Evolutionary conservation across 163 green algal species (phyloP).

Genomic region (Prototheca cutis): DNA sequence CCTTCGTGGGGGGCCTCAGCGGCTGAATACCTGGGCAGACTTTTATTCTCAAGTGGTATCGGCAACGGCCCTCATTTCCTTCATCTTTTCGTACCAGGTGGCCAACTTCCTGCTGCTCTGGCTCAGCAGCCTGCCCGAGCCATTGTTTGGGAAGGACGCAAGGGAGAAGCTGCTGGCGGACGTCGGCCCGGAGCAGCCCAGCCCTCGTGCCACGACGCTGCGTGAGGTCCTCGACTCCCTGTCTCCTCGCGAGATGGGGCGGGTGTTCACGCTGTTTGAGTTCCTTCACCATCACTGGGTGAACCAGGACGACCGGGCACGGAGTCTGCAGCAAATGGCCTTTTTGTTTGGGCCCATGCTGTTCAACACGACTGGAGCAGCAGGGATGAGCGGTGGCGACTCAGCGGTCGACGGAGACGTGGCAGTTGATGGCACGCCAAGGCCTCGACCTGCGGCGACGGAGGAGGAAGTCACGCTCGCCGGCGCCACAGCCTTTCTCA

Average conservation of each 20-base stretch:
- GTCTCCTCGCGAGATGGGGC: slow-evolving; percentile 4
- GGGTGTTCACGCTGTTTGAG: slow-evolving; percentile 29
- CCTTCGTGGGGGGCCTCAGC: too few relatives aligned
- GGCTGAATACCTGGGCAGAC: neutral
- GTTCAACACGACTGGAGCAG: too few relatives aligned
- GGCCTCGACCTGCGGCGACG: too few relatives aligned
- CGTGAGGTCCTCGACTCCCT: neutral
- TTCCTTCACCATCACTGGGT: slow-evolving; percentile 30
- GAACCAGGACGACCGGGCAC: slow-evolving; percentile 23
- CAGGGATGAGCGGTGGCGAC: too few relatives aligned
- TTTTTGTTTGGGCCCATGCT: slow-evolving; percentile 10
- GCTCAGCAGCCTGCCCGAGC: slow-evolving; percentile 19
- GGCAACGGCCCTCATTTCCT: neutral
- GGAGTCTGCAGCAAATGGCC: slow-evolving; percentile 9
- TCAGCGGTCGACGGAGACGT: too few relatives aligned
- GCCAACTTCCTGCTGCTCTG: slow-evolving; percentile 28
- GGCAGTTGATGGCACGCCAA: too few relatives aligned
- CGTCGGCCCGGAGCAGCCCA: neutral
- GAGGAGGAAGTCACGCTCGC: too few relatives aligned
- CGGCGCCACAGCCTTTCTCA: slow-evolving; percentile 17
- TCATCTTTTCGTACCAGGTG: slow-evolving; percentile 4
- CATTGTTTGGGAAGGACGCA: too few relatives aligned
- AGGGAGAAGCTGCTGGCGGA: slow-evolving; percentile 9
- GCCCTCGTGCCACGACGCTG: too few relatives aligned
- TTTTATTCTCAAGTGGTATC: neutral